These are phyloP conservation scores for Metschnikowia amazonensis DNA, from an alignment of 805 yeast species.

Conservation along the genomic window DNA sequence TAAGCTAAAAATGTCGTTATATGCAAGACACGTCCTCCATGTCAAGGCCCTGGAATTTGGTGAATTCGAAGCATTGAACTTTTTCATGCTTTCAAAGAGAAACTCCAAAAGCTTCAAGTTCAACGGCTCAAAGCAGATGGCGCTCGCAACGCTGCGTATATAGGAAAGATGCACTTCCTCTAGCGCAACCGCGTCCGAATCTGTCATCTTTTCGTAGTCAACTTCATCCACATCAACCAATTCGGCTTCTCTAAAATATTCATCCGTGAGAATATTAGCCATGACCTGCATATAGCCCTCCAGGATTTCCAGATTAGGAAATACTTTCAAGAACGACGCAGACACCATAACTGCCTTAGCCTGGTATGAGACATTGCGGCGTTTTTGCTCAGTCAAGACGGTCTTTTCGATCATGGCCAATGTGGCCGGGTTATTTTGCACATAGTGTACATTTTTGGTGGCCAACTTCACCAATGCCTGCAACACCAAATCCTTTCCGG, in stretches of 20 bases:
- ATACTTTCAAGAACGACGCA: slow-evolving; percentile 46
- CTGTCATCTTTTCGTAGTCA: slow-evolving; percentile 18
- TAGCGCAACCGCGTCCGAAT: slow-evolving; percentile 22
- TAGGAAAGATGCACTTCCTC: slow-evolving; percentile 46
- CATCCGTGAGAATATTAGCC: slow-evolving; percentile 35
- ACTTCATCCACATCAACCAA: slow-evolving; percentile 22
- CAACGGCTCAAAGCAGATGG: slow-evolving; percentile 7
- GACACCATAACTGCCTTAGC: slow-evolving; percentile 49
- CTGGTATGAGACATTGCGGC: slow-evolving; percentile 65
- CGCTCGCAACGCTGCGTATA: slow-evolving; percentile 26
- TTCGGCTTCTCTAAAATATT: slow-evolving; percentile 30
- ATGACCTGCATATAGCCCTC: slow-evolving; percentile 36
- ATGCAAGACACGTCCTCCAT: slow-evolving; percentile 58
- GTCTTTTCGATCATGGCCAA: slow-evolving; percentile 39
- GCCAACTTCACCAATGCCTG: slow-evolving; percentile 64
- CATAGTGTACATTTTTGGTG: slow-evolving; percentile 38
- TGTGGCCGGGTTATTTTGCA: slow-evolving; percentile 25
- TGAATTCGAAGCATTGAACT: slow-evolving; percentile 17
- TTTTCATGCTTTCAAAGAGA: slow-evolving; percentile 23
- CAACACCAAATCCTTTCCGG: slow-evolving; percentile 76
- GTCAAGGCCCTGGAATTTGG: slow-evolving; percentile 24
- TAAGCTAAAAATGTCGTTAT: slow-evolving; percentile 37
- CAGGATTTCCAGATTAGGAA: slow-evolving; percentile 31
- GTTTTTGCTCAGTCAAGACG: slow-evolving; percentile 56
- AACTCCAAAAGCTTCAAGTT: slow-evolving; percentile 24